Evolutionary conservation across 768 basidiomycete genomes (phyloP).

Genomic region (Lactarius sanguifluus): DNA sequence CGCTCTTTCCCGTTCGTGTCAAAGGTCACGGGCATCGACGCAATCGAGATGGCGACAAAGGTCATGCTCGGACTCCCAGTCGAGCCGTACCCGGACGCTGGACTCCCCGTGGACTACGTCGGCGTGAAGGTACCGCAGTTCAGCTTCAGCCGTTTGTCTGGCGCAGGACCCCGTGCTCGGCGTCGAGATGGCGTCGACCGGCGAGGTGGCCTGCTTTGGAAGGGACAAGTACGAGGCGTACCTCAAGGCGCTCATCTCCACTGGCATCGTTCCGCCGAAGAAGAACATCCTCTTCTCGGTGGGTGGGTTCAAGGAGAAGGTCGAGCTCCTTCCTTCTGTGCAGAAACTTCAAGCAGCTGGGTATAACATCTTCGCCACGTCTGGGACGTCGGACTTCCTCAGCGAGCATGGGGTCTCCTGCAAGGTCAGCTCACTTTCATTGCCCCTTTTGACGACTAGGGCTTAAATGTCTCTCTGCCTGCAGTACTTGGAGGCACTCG

Average conservation of each 20-base stretch:
- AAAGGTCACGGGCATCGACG: conserved; percentile 96
- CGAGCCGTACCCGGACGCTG: conserved; percentile 85
- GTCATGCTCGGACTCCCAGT: conserved; percentile 94
- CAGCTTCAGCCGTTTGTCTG: conserved; percentile 94
- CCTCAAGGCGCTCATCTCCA: conserved; percentile 94
- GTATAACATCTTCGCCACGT: conserved; percentile 95
- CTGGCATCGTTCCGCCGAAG: conserved; percentile 91
- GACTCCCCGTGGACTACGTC: conserved; percentile 90
- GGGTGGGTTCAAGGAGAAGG: conserved; percentile 95
- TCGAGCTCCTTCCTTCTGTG: conserved; percentile 92
- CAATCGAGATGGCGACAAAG: conserved; percentile 98
- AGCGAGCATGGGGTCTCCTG: conserved; percentile 95
- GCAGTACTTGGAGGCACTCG: conserved; percentile 87
- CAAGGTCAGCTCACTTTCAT: conserved; percentile 55
- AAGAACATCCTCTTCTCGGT: conserved; percentile 98
- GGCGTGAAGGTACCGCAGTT: conserved; percentile 99
- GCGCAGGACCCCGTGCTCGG: conserved; percentile 97
- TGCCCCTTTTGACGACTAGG: not conserved
- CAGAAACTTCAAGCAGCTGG: conserved; percentile 93
- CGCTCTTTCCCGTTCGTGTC: conserved; percentile 99
- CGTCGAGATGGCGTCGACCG: conserved; percentile 99
- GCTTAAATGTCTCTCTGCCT: not conserved
- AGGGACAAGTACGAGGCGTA: conserved; percentile 98
- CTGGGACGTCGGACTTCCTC: conserved; percentile 96
- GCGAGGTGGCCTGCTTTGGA: conserved; percentile 98